Percentiles rank a stretch among this genome's conserved stretches.
These are phyloP conservation scores for Elsinoe ampelina DNA, from an alignment of 2,329 filamentous ascomycete species.

Conservation along the genomic window DNA sequence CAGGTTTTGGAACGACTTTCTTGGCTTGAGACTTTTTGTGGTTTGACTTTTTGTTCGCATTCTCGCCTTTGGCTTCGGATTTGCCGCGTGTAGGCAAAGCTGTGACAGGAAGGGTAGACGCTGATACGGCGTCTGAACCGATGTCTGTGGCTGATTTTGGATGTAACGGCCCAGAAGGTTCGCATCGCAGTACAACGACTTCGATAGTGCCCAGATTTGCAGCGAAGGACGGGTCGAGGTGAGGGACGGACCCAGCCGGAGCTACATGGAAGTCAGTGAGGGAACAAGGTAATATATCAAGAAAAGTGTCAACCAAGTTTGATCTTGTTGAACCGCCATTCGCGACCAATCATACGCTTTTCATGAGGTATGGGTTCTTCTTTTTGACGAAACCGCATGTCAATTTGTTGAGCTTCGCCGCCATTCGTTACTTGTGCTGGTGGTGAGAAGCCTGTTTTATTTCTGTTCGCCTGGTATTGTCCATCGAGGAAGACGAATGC, in stretches of 20 bases:
- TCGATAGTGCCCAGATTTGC: constrained; percentile 40
- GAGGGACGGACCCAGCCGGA: constrained; percentile 29
- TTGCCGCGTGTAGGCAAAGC: too few relatives aligned
- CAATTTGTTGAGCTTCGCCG: constrained; percentile 31
- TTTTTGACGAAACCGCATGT: constrained; percentile 45
- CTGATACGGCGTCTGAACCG: background rate
- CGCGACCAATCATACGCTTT: constrained; percentile 38
- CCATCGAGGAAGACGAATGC: constrained; percentile 51
- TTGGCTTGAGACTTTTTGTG: background rate
- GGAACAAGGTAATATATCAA: background rate
- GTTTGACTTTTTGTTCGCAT: background rate
- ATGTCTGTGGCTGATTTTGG: constrained; percentile 13
- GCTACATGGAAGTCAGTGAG: constrained; percentile 22
- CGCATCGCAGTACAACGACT: constrained; percentile 38
- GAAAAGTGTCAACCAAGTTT: constrained; percentile 33
- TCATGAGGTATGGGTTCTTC: constrained; percentile 41
- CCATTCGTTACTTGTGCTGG: constrained; percentile 21
- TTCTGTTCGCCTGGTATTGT: constrained; percentile 49
- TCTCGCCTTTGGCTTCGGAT: background rate
- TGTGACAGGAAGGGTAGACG: too few relatives aligned
- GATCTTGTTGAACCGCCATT: constrained; percentile 45
- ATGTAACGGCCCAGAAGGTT: constrained; percentile 17
- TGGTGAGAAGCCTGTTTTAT: constrained; percentile 35
- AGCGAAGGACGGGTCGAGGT: constrained; percentile 26
- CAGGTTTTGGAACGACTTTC: background rate